Conservation (phyloP, 169 alveolate genomes). For the Eimeria nieschulzi region DNA sequence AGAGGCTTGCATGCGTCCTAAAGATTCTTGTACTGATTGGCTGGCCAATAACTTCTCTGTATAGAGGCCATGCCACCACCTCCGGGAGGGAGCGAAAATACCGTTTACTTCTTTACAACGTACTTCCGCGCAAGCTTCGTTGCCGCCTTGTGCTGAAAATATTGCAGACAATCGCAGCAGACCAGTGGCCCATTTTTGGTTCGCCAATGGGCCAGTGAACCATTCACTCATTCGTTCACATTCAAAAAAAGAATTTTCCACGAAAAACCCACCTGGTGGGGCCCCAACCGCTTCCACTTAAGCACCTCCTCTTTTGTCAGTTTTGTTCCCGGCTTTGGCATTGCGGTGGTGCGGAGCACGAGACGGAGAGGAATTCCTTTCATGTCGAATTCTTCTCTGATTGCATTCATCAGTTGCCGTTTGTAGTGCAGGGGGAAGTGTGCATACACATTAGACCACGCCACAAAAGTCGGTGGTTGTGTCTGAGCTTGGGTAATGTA, state of each 20-base stretch:
- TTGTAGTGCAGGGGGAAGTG: slow-evolving; percentile 83
- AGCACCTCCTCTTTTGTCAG: slow-evolving; percentile 74
- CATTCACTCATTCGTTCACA: too few relatives aligned
- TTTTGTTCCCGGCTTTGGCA: slow-evolving; percentile 77
- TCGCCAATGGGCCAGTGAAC: too few relatives aligned
- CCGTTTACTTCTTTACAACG: slow-evolving; percentile 39
- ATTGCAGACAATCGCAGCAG: not conserved
- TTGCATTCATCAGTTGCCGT: slow-evolving; percentile 81
- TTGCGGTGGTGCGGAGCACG: slow-evolving; percentile 81
- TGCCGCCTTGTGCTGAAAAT: slow-evolving; percentile 48
- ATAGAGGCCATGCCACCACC: too few relatives aligned
- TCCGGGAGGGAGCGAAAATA: too few relatives aligned
- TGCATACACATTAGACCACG: slow-evolving; percentile 85
- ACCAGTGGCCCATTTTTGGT: not conserved
- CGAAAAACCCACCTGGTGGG: slow-evolving; percentile 75
- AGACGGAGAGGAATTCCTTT: slow-evolving; percentile 79
- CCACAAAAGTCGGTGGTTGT: slow-evolving; percentile 85
- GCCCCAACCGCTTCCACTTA: slow-evolving; percentile 82
- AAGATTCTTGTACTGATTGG: too few relatives aligned
- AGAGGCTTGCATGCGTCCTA: too few relatives aligned
- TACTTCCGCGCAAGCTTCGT: slow-evolving; percentile 61
- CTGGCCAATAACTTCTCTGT: too few relatives aligned
- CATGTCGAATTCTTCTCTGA: slow-evolving; percentile 81
- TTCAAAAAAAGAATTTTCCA: too few relatives aligned
- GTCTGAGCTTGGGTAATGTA: slow-evolving; percentile 78